phyloP scores from a whole-genome alignment of 441 rosid genomes.

The Brassica balearica region DNA sequence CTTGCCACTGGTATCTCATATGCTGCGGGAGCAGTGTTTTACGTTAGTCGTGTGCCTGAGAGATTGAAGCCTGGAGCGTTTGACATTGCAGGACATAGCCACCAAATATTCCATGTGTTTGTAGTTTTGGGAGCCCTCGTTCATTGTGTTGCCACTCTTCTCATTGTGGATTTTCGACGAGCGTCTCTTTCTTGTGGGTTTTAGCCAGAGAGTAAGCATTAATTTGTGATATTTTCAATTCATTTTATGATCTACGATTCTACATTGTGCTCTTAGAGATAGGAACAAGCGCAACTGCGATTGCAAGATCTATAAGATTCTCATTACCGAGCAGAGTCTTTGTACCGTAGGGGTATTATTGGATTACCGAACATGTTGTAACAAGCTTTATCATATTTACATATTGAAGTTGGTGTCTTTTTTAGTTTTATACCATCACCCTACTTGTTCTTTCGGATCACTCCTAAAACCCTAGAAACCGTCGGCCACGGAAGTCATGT shows the following conservation, averaged over 20 bases:
- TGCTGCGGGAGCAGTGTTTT: conserved; percentile 65
- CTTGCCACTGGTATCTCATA: conserved; percentile 66
- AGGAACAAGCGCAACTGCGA: background rate
- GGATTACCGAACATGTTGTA: background rate
- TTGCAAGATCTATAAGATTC: background rate
- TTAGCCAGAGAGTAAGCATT: background rate
- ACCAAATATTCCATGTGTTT: conserved; percentile 88
- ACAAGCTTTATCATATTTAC: background rate
- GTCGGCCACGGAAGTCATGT: background rate
- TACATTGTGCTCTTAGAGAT: background rate
- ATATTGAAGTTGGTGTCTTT: background rate
- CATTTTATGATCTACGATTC: background rate
- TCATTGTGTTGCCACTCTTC: conserved; percentile 72
- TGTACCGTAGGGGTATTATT: no score
- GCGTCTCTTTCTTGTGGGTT: conserved; percentile 54
- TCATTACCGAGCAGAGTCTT: background rate
- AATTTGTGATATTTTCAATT: background rate
- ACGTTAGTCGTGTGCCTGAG: conserved; percentile 78
- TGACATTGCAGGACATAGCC: conserved; percentile 89
- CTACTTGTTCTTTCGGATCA: background rate
- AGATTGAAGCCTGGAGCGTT: conserved; percentile 93
- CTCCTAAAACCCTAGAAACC: background rate
- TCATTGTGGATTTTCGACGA: conserved; percentile 68
- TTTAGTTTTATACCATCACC: background rate
- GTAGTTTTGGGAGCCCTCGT: conserved; percentile 82